Evolutionary conservation across 2,329 filamentous ascomycete species (phyloP).

Genomic region (Aspergillus piperis): DNA sequence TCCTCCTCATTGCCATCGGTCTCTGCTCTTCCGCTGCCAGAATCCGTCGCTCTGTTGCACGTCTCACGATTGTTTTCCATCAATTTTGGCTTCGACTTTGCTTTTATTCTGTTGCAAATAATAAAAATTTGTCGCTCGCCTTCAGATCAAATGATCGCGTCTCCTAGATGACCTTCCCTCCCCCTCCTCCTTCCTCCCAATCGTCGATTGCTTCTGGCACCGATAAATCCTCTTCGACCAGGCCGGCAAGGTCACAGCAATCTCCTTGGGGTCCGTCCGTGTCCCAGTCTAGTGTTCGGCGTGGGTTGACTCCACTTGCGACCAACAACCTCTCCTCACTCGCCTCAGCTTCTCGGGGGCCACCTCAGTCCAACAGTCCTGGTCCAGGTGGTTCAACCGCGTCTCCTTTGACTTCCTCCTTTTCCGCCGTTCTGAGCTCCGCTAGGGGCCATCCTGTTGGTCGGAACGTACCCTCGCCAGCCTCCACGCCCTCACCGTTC

Average conservation of each 20-base stretch:
- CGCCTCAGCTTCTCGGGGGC: slow-evolving; percentile 46
- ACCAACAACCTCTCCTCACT: slow-evolving; percentile 51
- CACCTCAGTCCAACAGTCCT: slow-evolving; percentile 51
- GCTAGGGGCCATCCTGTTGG: slow-evolving; percentile 53
- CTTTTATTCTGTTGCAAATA: slow-evolving; percentile 20
- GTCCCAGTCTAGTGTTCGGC: slow-evolving; percentile 57
- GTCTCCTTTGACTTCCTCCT: slow-evolving; percentile 55
- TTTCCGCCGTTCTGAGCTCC: slow-evolving; percentile 55
- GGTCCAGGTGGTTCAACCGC: slow-evolving; percentile 51
- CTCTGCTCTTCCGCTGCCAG: slow-evolving; percentile 18
- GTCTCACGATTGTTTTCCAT: slow-evolving; percentile 9
- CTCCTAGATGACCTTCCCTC: slow-evolving; percentile 60
- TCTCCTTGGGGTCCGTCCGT: slow-evolving; percentile 59
- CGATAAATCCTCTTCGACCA: slow-evolving; percentile 49
- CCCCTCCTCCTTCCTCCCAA: slow-evolving; percentile 54
- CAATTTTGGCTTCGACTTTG: slow-evolving; percentile 9
- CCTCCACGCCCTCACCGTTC: slow-evolving; percentile 57
- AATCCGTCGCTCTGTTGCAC: slow-evolving; percentile 13
- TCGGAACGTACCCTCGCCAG: slow-evolving; percentile 56
- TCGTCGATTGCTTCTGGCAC: slow-evolving; percentile 55
- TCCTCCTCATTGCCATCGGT: slow-evolving; percentile 23
- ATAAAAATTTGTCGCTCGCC: slow-evolving; percentile 40
- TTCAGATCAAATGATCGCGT: slow-evolving; percentile 53
- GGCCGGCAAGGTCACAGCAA: slow-evolving; percentile 51
- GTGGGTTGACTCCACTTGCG: slow-evolving; percentile 60